These are phyloP conservation scores for Hyaloscypha hepaticicola DNA, from an alignment of 495 filamentous ascomycete genomes.

Conservation along the genomic window DNA sequence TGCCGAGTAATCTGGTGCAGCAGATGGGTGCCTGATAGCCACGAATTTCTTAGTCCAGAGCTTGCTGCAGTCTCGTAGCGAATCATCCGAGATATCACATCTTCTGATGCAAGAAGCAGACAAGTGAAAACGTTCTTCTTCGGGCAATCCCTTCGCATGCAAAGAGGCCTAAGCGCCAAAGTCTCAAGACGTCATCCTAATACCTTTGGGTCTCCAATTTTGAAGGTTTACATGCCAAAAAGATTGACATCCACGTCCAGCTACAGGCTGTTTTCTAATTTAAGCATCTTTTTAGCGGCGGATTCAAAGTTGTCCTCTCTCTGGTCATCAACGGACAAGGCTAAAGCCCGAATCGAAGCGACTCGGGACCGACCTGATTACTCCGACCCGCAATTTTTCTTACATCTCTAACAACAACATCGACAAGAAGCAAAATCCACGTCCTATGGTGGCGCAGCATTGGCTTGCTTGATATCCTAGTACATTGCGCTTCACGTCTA, in stretches of 20 bases:
- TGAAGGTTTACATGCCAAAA: background rate
- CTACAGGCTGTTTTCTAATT: background rate
- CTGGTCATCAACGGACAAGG: background rate
- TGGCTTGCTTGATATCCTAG: background rate
- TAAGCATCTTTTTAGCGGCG: background rate
- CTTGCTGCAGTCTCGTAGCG: background rate
- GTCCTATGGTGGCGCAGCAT: slow-evolving; percentile 8
- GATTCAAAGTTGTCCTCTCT: background rate
- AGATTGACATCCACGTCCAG: background rate
- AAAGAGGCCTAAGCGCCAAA: background rate
- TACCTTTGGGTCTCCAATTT: background rate
- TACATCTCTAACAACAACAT: background rate
- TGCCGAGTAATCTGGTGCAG: background rate
- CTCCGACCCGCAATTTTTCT: background rate
- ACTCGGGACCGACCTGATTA: background rate
- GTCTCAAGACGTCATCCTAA: background rate
- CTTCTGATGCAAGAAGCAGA: background rate
- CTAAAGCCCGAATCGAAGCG: background rate
- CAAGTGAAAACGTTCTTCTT: background rate
- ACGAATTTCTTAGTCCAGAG: background rate
- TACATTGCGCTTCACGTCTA: background rate
- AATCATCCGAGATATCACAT: background rate
- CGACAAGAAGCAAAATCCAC: background rate
- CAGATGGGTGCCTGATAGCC: background rate
- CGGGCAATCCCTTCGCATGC: background rate